Conservation (phyloP, 2,329 filamentous ascomycete genomes). For the Fonsecaea pedrosoi region DNA sequence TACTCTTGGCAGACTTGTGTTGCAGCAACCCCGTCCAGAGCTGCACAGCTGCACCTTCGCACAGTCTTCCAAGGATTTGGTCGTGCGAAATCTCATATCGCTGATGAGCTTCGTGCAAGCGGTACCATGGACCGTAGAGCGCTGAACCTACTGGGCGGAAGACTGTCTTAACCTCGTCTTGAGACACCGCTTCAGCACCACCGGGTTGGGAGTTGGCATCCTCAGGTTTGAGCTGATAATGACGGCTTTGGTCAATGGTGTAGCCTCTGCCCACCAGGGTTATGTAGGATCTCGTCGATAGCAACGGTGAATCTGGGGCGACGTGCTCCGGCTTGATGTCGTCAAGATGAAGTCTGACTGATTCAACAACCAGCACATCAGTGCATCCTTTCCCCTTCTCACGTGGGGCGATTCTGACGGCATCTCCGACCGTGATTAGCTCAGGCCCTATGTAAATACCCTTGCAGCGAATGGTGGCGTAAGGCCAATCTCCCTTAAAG, state of each 20-base stretch:
- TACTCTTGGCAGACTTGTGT: conserved; percentile 45
- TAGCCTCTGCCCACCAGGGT: conserved; percentile 60
- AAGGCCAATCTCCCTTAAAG: conserved; percentile 62
- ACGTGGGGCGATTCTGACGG: conserved; percentile 57
- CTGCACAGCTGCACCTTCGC: conserved; percentile 57
- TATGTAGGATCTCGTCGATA: conserved; percentile 55
- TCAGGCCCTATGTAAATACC: conserved; percentile 65
- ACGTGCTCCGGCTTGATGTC: conserved; percentile 57
- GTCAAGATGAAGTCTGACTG: conserved; percentile 59
- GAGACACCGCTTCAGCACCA: conserved; percentile 36
- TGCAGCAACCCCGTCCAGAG: conserved; percentile 38
- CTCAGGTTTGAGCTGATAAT: conserved; percentile 15
- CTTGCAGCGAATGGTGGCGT: conserved; percentile 59
- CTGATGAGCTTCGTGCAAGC: conserved; percentile 51
- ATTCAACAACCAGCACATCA: conserved; percentile 62
- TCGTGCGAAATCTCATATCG: conserved; percentile 57
- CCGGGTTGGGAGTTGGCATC: neutral
- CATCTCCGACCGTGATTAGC: conserved; percentile 61
- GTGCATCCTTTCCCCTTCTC: conserved; percentile 44
- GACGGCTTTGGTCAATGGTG: conserved; percentile 44
- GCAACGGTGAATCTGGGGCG: conserved; percentile 53
- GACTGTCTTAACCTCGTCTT: conserved; percentile 45
- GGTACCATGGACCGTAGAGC: conserved; percentile 61
- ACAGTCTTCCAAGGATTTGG: conserved; percentile 61
- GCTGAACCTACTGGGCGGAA: conserved; percentile 52